These are phyloP conservation scores for Trebouxia sp. DNA, from an alignment of 139 green algal species.

Conservation along the genomic window DNA sequence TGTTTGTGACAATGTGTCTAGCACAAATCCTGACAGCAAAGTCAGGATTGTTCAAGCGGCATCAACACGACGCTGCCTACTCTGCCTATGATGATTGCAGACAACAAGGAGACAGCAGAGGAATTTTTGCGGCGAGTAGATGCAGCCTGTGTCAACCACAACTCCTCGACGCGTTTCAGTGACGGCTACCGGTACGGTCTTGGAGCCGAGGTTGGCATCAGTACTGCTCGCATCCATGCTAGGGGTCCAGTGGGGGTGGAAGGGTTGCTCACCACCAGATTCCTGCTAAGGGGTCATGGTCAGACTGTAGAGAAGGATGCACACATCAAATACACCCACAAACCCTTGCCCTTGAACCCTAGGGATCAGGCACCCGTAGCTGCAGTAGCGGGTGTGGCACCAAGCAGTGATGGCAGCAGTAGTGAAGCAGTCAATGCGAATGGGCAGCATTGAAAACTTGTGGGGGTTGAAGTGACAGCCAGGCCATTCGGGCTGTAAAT, in stretches of 20 bases:
- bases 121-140: constrained; percentile 91
- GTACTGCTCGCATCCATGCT: constrained; percentile 95
- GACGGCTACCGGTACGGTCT: constrained; percentile 96
- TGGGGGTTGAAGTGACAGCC: no score
- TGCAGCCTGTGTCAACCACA: constrained; percentile 94
- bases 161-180: constrained; percentile 91
- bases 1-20: no score
- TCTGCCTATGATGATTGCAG: no score
- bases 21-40: no score
- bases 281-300: constrained; percentile 80
- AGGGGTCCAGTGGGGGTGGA: constrained; percentile 97
- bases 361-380: neutral
- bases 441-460: constrained; percentile 13
- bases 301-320: constrained; percentile 81
- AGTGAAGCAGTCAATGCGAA: neutral
- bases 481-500: no score
- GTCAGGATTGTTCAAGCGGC: no score
- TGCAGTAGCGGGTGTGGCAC: neutral
- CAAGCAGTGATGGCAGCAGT: neutral
- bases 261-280: constrained; percentile 95
- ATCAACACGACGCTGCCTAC: no score
- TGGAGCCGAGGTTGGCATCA: constrained; percentile 87
- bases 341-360: constrained; percentile 44
- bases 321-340: constrained; percentile 89
- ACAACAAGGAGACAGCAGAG: constrained; percentile 71